Evolutionary conservation across 2,329 filamentous ascomycete species (phyloP).

Genomic region (Parastagonospora avenae): DNA sequence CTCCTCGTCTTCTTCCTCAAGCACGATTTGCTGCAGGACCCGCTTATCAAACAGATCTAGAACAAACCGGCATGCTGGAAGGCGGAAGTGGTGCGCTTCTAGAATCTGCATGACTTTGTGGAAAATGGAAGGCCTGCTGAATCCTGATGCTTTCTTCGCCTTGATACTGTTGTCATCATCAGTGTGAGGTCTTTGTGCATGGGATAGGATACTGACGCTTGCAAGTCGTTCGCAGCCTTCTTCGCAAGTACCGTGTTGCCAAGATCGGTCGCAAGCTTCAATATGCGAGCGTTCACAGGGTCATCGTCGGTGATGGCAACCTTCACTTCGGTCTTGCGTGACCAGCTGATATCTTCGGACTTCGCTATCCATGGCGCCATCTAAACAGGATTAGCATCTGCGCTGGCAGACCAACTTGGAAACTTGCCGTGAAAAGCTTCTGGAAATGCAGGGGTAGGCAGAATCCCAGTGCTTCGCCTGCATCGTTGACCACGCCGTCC

Average conservation of each 20-base stretch:
- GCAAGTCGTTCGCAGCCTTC: slow-evolving; percentile 80
- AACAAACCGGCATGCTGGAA: slow-evolving; percentile 86
- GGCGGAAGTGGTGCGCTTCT: slow-evolving; percentile 85
- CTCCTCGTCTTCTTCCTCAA: slow-evolving; percentile 67
- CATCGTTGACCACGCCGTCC: slow-evolving; percentile 85
- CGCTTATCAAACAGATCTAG: slow-evolving; percentile 93
- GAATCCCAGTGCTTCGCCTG: slow-evolving; percentile 83
- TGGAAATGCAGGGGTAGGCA: slow-evolving; percentile 81
- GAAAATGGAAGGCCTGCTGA: slow-evolving; percentile 79
- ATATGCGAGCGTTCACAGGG: slow-evolving; percentile 71
- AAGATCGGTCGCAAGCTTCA: slow-evolving; percentile 84
- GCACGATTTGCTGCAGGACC: slow-evolving; percentile 82
- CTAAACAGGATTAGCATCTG: slow-evolving; percentile 30
- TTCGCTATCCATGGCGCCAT: slow-evolving; percentile 46
- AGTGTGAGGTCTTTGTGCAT: slow-evolving; percentile 9
- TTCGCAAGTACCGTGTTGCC: slow-evolving; percentile 94
- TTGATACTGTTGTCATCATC: slow-evolving; percentile 64
- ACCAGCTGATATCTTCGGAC: slow-evolving; percentile 37
- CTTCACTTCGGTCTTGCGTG: slow-evolving; percentile 50
- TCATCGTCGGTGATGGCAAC: slow-evolving; percentile 67
- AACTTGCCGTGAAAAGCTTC: slow-evolving; percentile 72
- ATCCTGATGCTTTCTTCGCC: slow-evolving; percentile 73
- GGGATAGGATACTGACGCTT: slow-evolving; percentile 51
- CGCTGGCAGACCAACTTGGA: background rate
- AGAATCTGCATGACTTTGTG: slow-evolving; percentile 82